Conservation (phyloP, 2,329 filamentous ascomycete genomes). For the Penicillium sp. region DNA sequence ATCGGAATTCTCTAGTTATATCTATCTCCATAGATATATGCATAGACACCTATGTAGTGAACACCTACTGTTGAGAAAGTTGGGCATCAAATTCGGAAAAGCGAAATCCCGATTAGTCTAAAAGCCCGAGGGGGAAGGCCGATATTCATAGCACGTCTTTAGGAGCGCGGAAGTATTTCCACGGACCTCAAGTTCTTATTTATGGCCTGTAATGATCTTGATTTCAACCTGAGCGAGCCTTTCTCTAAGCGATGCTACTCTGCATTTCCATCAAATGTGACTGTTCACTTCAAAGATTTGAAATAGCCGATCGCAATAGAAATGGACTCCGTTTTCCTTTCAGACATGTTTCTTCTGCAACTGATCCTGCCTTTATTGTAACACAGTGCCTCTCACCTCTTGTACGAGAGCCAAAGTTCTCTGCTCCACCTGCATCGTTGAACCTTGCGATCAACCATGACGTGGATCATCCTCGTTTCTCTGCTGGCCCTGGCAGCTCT, state of each 20-base stretch:
- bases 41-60: not conserved
- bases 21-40: not conserved
- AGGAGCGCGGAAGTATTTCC: not conserved
- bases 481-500: conserved; percentile 15
- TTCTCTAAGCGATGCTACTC: conserved; percentile 16
- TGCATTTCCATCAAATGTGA: not conserved
- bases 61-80: not conserved
- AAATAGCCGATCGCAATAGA: not conserved
- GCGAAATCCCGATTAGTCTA: not conserved
- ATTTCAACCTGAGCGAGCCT: conserved; percentile 17
- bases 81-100: not conserved
- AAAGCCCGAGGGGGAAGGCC: not conserved
- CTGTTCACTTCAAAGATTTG: not conserved
- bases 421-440: not conserved
- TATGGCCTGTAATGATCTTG: no score
- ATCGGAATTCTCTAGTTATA: conserved; percentile 1
- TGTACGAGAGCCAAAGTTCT: not conserved
- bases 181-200: no score
- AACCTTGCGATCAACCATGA: conserved; percentile 4
- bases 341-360: not conserved
- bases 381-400: not conserved
- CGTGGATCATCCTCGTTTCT: conserved; percentile 12
- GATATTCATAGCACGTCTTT: not conserved
- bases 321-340: not conserved
- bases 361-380: not conserved